Percentiles rank a stretch among this genome's conserved stretches.
Evolutionary conservation across 768 basidiomycete species (phyloP).

Genomic region (Termitomyces heimii): DNA sequence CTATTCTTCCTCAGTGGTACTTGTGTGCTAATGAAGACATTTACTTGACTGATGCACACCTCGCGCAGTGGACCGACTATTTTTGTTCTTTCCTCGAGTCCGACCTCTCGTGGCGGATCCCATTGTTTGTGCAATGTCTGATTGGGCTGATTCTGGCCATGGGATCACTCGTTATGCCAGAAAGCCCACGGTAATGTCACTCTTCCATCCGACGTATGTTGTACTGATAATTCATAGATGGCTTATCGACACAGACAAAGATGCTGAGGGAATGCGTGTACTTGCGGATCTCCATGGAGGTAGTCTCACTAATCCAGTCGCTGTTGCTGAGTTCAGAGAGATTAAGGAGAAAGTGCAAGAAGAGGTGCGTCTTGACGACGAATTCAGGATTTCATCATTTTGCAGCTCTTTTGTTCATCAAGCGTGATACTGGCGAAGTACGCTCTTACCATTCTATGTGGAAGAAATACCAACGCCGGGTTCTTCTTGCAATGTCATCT

Average conservation of each 20-base stretch:
- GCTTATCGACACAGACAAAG: conserved; percentile 84
- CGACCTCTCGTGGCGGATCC: conserved; percentile 87
- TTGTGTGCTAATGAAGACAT: conserved; percentile 22
- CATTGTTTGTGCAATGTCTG: conserved; percentile 81
- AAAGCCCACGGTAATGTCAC: conserved; percentile 68
- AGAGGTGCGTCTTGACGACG: conserved; percentile 40
- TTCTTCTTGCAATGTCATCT: conserved; percentile 90
- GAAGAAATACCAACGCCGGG: conserved; percentile 79
- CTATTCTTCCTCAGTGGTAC: conserved; percentile 86
- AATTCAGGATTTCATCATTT: background rate
- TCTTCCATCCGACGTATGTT: background rate
- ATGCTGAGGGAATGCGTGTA: conserved; percentile 78
- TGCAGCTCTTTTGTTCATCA: background rate
- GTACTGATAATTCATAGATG: conserved; percentile 42
- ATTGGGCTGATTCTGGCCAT: conserved; percentile 76
- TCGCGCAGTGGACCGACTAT: conserved; percentile 85
- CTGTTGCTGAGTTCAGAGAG: conserved; percentile 82
- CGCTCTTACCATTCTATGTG: conserved; percentile 81
- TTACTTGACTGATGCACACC: background rate
- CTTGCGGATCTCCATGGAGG: conserved; percentile 89
- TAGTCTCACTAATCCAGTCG: conserved; percentile 57
- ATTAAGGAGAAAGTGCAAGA: conserved; percentile 76
- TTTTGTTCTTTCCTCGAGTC: conserved; percentile 86
- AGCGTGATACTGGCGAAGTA: conserved; percentile 74
- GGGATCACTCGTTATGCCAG: conserved; percentile 82